These are phyloP conservation scores for Pinus albicaulis DNA, from an alignment of 75 land plant species.

Conservation along the genomic window DNA sequence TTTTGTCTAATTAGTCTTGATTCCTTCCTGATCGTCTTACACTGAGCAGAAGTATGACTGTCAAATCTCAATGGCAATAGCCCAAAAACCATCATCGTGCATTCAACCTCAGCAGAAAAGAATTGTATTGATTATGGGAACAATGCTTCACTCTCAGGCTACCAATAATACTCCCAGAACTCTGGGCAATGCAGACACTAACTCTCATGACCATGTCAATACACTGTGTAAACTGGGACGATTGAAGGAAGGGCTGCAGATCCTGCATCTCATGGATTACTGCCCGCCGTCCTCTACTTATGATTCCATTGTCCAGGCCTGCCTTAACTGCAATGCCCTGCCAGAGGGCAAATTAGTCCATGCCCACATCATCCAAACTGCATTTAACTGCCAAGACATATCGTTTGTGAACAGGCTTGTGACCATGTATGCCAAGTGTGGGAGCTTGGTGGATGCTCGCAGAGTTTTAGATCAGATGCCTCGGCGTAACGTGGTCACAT, in stretches of 20 bases:
- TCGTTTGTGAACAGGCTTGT: slow-evolving; percentile 20
- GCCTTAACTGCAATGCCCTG: neutral
- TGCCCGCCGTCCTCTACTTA: neutral
- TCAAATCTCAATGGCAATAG: no score
- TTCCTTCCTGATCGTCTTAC: no score
- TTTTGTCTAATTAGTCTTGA: no score
- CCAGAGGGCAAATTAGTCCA: neutral
- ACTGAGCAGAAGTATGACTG: no score
- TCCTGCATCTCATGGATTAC: neutral
- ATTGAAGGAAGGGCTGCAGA: neutral
- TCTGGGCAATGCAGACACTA: no score
- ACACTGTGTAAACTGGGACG: neutral
- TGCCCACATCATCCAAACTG: slow-evolving; percentile 8
- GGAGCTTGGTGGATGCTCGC: slow-evolving; percentile 12
- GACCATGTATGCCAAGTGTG: slow-evolving; percentile 38
- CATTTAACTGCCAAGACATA: neutral
- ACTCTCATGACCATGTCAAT: neutral
- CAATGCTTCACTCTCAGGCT: no score
- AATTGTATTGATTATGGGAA: no score
- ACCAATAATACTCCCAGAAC: no score
- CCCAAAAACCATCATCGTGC: no score
- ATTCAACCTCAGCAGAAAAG: no score
- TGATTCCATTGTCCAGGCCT: neutral
- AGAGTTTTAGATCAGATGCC: slow-evolving; percentile 28
- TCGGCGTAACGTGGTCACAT: slow-evolving; percentile 16